Base-by-base conservation (phyloP, 371 early-diverging fungal species). In the Mortierella sp. region DNA sequence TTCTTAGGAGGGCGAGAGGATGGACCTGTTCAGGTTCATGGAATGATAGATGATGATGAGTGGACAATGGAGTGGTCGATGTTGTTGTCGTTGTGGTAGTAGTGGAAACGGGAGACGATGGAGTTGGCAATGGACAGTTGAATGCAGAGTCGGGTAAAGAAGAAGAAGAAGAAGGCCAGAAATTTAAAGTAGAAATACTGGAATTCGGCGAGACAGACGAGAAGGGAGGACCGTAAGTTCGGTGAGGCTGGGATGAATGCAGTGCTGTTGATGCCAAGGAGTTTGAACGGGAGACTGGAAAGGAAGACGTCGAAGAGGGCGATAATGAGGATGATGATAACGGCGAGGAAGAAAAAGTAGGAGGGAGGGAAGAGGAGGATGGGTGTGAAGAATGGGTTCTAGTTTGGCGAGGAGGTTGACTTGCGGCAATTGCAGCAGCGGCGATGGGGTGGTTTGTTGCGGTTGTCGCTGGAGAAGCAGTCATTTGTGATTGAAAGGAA, bases 101-200 rank as follows among this genome's bases (percentile, higher is more conserved):
- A 21, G 40, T 24, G 10, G 24, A 50, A 16, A 0, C 50, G 9
- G 50, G 2, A 14, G 50, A 37, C 34, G 67, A 10, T 64, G 67
- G 61, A 37, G 67, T 64, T 37, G 37, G 8, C 13, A 14, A 59
- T 21, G 24, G 24, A 37, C 3, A 19, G 8, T 37, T 8, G 67
- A 34, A 21, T 37, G 67, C 21, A 10, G 67, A 64, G 19, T 21
- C 0, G 21, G 67, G 19, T 8, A 34, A 64, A 21, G 37, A 37
- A 37, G 40, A 40, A 21, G 37, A 37, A 34, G 37, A 37, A 34
- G 67, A 21, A 40, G 37, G 24, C 19, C 10, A 64, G 24, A 64
- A 37, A 37, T 64, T 34, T 6, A 37, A 64, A 37, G 67, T 64
- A 64, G 67, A 64, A 64, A 64, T 64, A 64, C 37, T 64, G 9